These are phyloP conservation scores for Dryas octopetala DNA, from an alignment of 306 rosid genomes.

Conservation along the genomic window DNA sequence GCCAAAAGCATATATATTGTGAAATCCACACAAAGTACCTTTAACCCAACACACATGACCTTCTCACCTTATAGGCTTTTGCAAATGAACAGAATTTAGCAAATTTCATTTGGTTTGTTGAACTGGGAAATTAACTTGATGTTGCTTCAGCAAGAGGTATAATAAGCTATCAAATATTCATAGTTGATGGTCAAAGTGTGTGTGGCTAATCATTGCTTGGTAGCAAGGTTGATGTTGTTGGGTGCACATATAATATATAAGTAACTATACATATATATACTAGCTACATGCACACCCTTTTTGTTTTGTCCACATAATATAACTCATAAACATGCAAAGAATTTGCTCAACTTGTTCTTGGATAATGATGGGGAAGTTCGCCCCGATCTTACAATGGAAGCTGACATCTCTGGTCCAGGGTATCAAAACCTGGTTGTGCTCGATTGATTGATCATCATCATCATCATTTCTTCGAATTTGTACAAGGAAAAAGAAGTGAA, in stretches of 20 bases:
- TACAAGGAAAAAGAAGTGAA: too few species aligned
- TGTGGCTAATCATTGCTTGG: neutral
- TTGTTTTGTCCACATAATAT: neutral
- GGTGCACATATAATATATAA: neutral
- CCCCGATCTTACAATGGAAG: conserved; percentile 30
- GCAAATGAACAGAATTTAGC: neutral
- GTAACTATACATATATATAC: neutral
- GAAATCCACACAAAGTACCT: too few species aligned
- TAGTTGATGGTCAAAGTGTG: neutral
- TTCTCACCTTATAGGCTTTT: too few species aligned
- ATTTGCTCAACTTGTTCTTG: conserved; percentile 27
- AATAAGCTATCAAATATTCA: neutral
- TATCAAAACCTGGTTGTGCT: conserved; percentile 34
- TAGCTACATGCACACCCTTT: neutral
- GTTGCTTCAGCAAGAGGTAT: neutral
- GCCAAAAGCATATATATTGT: too few species aligned
- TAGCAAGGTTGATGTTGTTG: neutral
- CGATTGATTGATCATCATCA: conserved; percentile 20
- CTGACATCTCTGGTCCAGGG: conserved; percentile 27
- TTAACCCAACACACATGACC: too few species aligned
- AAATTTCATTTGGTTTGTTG: neutral
- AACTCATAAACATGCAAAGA: conserved; percentile 25
- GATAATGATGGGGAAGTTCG: conserved; percentile 13
- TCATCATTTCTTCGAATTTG: too few species aligned
- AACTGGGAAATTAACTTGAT: neutral